Base-by-base conservation (phyloP, 257 asterid genomes). In the Scutellaria galericulata region DNA sequence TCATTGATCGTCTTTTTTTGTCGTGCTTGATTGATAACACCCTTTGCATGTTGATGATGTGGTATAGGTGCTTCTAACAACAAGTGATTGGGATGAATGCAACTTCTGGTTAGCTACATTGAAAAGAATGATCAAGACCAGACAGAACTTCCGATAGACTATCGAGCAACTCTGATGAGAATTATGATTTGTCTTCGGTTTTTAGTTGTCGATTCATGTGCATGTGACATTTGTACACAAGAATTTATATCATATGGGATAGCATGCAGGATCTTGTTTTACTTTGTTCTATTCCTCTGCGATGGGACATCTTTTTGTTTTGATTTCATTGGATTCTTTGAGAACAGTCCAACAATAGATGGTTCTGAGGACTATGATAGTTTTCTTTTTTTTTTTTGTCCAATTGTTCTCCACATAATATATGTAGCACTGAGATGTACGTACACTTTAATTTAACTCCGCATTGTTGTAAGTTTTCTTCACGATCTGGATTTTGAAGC, bases 41-140 rank as follows among this genome's bases (percentile, higher is more conserved):
- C 27, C 41, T 31, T 63, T 54, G n/a, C 54, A 37, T 69, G 67
- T 41, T 55, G 24, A 69, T 53, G 44, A 14, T 64, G 67, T 59
- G 70, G 12, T 54, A 12, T 73, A 94, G 99, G 96, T 94, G 37
- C 87, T 77, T 13, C 97, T 94, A 67, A 89, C 99, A 3, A 90
- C 97, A 68, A 94, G 92, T 64, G 99, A 94, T 68, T 94, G 99
- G 99, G 99, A 94, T 48, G 99, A 94, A 79, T 94, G 99, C 87
- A 87, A 90, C 88, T 87, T 90, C 81, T 94, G 99, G 98, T 78
- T 91, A 71, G 83, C 91, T 68, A 82, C 97, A 11, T 93, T 94
- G 56, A 94, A 94, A 73, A 88, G 97, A 65, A 91, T 94, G 97
- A 86, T 91, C 76, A 94, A 94, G 83, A 83, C 88, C 44, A 87